phyloP scores from a whole-genome alignment of 1,139 yeast genomes.

The Magnusiomyces suaveolens region DNA sequence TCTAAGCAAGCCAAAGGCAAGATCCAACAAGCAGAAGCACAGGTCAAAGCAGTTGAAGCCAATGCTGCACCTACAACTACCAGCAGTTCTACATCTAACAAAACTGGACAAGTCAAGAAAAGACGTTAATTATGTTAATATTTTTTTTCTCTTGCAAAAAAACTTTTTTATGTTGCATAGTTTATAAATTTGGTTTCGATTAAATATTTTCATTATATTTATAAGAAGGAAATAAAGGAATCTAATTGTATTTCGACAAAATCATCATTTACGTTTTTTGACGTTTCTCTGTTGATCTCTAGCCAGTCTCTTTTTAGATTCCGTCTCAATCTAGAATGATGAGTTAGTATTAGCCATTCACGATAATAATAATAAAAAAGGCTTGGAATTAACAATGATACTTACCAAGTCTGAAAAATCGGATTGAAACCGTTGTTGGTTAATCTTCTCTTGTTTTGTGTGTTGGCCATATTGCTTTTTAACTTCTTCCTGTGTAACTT shows the following conservation, averaged over 20 bases:
- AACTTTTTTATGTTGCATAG: too few relatives aligned
- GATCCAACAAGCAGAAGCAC: slow-evolving; percentile 17
- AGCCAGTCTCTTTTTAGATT: slow-evolving; percentile 9
- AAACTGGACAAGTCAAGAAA: neutral
- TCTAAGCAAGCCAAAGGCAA: neutral
- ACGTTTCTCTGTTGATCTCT: slow-evolving; percentile 9
- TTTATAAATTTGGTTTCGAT: too few relatives aligned
- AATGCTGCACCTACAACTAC: neutral
- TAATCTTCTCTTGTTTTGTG: slow-evolving; percentile 4
- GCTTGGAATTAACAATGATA: neutral
- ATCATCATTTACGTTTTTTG: slow-evolving; percentile 9
- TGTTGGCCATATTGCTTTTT: slow-evolving; percentile 7
- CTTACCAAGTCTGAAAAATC: slow-evolving; percentile 10
- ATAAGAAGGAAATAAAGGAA: too few relatives aligned
- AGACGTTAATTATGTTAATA: neutral
- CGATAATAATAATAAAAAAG: neutral
- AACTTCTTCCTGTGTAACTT: slow-evolving; percentile 8
- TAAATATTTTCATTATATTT: too few relatives aligned
- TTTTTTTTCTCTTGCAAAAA: too few relatives aligned
- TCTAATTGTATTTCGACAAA: neutral
- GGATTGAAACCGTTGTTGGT: slow-evolving; percentile 8
- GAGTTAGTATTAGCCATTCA: neutral
- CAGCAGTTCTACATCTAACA: neutral
- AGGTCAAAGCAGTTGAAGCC: slow-evolving; percentile 12
- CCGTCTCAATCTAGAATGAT: slow-evolving; percentile 7